phyloP scores from a whole-genome alignment of 1,284 basidiomycete species.

The Sanghuangporus weigelae region DNA sequence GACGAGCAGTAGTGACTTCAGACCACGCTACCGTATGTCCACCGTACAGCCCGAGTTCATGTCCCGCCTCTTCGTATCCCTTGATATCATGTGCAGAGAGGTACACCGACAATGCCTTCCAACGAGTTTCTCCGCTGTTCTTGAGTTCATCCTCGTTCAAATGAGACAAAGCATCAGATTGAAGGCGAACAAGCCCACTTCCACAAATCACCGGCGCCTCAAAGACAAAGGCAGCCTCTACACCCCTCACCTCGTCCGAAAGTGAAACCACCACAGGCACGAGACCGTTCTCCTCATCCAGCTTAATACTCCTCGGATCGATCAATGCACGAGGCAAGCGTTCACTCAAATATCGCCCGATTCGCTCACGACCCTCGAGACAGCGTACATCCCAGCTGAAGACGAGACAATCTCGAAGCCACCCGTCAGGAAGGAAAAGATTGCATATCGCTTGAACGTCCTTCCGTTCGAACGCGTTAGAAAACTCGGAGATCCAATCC shows the following conservation, averaged over 20 bases:
- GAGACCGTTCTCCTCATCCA: conserved; percentile 27
- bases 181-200: conserved; percentile 33
- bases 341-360: conserved; percentile 25
- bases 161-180: conserved; percentile 13
- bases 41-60: conserved; percentile 29
- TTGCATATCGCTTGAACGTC: conserved; percentile 22
- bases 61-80: conserved; percentile 30
- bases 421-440: conserved; percentile 30
- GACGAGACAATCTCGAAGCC: conserved; percentile 33
- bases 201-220: conserved; percentile 33
- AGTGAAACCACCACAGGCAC: conserved; percentile 24
- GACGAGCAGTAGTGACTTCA: conserved; percentile 25
- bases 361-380: conserved; percentile 27
- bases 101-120: conserved; percentile 32
- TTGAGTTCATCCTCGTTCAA: conserved; percentile 1
- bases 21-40: conserved; percentile 31
- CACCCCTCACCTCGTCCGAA: conserved; percentile 21
- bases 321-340: conserved; percentile 21
- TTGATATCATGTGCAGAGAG: conserved; percentile 28
- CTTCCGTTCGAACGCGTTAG: conserved; percentile 18
- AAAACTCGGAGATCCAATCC: conserved; percentile 4
- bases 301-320: conserved; percentile 25
- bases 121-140: conserved; percentile 17
- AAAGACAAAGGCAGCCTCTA: conserved; percentile 36
- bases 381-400: conserved; percentile 34